Conservation (phyloP, 148 eudicot genomes). For the Rhododendron williamsianum region DNA sequence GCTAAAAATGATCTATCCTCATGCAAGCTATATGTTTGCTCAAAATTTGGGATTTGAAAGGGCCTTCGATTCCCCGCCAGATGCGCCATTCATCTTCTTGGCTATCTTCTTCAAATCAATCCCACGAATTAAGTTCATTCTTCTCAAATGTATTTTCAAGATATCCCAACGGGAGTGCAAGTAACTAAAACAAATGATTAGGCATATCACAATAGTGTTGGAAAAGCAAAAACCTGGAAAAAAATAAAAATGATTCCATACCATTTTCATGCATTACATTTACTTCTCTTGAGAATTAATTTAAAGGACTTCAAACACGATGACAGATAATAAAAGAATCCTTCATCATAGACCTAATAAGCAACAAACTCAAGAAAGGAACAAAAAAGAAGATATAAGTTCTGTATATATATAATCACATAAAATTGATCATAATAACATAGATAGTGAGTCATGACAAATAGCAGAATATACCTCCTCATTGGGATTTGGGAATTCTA, state of each 20-base stretch:
- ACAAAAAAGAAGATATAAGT: background rate
- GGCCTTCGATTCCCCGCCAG: slow-evolving; percentile 30
- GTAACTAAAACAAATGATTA: background rate
- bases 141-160: slow-evolving; percentile 63
- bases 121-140: slow-evolving; percentile 66
- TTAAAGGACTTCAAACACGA: slow-evolving; percentile 8
- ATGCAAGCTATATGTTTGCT: background rate
- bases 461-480: slow-evolving; percentile 40
- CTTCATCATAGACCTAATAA: background rate
- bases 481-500: slow-evolving; percentile 70
- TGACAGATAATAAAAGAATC: background rate
- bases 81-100: slow-evolving; percentile 77
- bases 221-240: background rate
- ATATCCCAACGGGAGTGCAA: slow-evolving; percentile 59
- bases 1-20: background rate
- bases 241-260: background rate
- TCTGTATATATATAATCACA: background rate
- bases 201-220: background rate
- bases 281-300: background rate
- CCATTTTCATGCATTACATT: slow-evolving; percentile 17
- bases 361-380: background rate
- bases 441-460: background rate
- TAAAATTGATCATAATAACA: background rate
- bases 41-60: background rate
- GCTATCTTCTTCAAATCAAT: slow-evolving; percentile 76